These are phyloP conservation scores for Arabidopsis arenosa DNA, from an alignment of 345 rosid species.

Conservation along the genomic window DNA sequence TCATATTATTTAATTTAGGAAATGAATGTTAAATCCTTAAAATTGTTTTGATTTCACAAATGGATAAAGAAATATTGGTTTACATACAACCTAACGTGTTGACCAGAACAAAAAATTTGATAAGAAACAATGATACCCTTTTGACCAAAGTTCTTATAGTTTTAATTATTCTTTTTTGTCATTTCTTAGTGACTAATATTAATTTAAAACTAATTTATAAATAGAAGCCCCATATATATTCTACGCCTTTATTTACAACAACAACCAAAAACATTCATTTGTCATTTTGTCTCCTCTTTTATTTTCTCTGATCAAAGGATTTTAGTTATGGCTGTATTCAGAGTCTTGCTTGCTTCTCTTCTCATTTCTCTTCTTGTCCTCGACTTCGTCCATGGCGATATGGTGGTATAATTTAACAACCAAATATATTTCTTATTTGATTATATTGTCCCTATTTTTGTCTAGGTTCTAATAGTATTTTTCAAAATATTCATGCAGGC, in stretches of 20 bases:
- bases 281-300: neutral
- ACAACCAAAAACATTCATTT: neutral
- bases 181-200: neutral
- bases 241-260: neutral
- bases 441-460: neutral
- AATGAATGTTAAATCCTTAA: neutral
- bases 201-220: constrained; percentile 4
- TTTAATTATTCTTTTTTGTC: neutral
- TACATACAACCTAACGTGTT: neutral
- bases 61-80: neutral
- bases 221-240: neutral
- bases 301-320: neutral
- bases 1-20: neutral
- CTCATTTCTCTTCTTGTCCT: constrained; percentile 56
- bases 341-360: constrained; percentile 49
- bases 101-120: neutral
- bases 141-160: constrained; percentile 8
- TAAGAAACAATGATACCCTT: neutral
- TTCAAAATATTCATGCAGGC: constrained; percentile 14
- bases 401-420: neutral
- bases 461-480: neutral
- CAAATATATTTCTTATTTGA: neutral
- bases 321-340: constrained; percentile 47
- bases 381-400: constrained; percentile 47
- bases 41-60: neutral